A percentile compares a stretch with the other conserved stretches of the same genome.
Evolutionary conservation across 2,329 filamentous ascomycete species (phyloP).

Genomic region (Alternaria triticimaculans): DNA sequence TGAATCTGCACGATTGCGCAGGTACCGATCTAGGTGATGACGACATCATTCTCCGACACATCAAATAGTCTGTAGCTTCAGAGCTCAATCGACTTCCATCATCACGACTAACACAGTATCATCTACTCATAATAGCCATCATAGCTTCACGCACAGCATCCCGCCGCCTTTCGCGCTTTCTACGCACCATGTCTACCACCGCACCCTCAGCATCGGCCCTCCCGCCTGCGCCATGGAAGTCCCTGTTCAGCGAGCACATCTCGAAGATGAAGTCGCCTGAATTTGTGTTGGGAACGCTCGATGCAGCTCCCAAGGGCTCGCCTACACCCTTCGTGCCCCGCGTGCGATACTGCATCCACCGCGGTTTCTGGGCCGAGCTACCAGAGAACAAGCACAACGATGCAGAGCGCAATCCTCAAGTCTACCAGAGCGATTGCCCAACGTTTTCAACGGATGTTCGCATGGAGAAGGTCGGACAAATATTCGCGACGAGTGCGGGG

Average conservation of each 20-base stretch:
- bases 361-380: slow-evolving; percentile 81
- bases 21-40: slow-evolving; percentile 21
- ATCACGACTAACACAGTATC: neutral
- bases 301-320: slow-evolving; percentile 50
- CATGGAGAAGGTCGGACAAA: slow-evolving; percentile 81
- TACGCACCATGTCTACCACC: slow-evolving; percentile 56
- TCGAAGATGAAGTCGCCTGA: slow-evolving; percentile 57
- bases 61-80: slow-evolving; percentile 3
- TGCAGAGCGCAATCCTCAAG: slow-evolving; percentile 71
- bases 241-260: slow-evolving; percentile 58
- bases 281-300: slow-evolving; percentile 60
- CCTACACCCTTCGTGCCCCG: slow-evolving; percentile 58
- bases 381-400: slow-evolving; percentile 75
- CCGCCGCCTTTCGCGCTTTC: slow-evolving; percentile 50
- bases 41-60: slow-evolving; percentile 23
- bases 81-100: neutral
- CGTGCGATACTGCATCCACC: slow-evolving; percentile 81
- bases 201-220: slow-evolving; percentile 45
- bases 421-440: slow-evolving; percentile 78
- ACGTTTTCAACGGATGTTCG: slow-evolving; percentile 87
- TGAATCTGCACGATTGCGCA: slow-evolving; percentile 12
- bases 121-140: slow-evolving; percentile 30
- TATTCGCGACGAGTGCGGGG: slow-evolving; percentile 62
- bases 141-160: slow-evolving; percentile 48
- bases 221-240: slow-evolving; percentile 60